phyloP scores from a whole-genome alignment of 2,329 filamentous ascomycete species.

The Lasiodiplodia sp. region DNA sequence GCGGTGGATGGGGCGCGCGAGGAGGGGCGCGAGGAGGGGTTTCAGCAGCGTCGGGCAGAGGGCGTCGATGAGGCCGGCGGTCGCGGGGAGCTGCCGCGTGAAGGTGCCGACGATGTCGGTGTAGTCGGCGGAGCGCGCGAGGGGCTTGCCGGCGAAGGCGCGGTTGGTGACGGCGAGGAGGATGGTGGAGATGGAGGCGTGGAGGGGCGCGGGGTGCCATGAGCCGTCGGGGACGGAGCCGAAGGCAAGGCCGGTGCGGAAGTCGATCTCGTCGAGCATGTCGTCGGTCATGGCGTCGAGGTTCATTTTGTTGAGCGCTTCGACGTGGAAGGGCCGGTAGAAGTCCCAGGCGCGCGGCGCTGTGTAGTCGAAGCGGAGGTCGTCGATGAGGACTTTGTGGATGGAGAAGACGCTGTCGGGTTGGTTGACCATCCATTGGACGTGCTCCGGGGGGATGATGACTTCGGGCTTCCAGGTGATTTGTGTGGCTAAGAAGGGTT shows the following conservation, averaged over 20 bases:
- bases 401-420: conserved; percentile 27
- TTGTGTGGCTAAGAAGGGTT: conserved; percentile 11
- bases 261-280: conserved; percentile 21
- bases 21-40: not conserved
- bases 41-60: not conserved
- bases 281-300: conserved; percentile 12
- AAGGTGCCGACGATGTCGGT: not conserved
- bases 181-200: not conserved
- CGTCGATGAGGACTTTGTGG: conserved; percentile 19
- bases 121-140: conserved; percentile 4
- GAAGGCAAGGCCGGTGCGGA: not conserved
- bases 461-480: conserved; percentile 14
- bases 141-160: conserved; percentile 5
- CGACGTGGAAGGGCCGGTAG: conserved; percentile 26
- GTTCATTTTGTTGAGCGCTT: conserved; percentile 27
- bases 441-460: conserved; percentile 10
- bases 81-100: not conserved
- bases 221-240: not conserved
- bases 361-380: conserved; percentile 18
- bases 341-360: conserved; percentile 22
- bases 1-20: conserved; percentile 5
- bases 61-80: not conserved
- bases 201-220: not conserved
- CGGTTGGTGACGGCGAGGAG: conserved; percentile 22
- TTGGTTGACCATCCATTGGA: conserved; percentile 21